Evolutionary conservation across 345 rosid genomes (phyloP), one percentile per base, ranked within the genome.

Genomic region (Geranium brycei): DNA sequence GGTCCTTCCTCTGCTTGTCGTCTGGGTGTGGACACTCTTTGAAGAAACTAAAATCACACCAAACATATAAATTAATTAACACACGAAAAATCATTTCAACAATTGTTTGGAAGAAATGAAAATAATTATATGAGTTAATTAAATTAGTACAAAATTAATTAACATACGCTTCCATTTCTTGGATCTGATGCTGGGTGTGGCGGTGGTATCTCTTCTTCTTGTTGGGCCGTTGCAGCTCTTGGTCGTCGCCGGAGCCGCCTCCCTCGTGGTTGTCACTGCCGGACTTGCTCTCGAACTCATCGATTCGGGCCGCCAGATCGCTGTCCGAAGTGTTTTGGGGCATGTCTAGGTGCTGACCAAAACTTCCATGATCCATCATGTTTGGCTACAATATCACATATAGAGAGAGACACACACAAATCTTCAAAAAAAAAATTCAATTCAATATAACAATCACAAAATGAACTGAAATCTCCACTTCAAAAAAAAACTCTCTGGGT

Each of bases 21-120:
- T 93, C 97, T 15, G 99, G 99, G 70, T 93, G 99, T 4, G 97
- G 99, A 71, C 99, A 93, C 73, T 90, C 96, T 66, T 88, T 93
- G 83, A 93, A 93, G 80, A 93, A 81, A 15, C 85, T 81, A 59
- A 35, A 51, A 30, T 15, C 15, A 47, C 8, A 17, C 18, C 6
- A 7, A 7, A 19, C 1, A 23, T 23, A 23, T 23, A 1, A n/a
- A n/a, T n/a, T n/a, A n/a, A n/a, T n/a, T n/a, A n/a, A n/a, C n/a
- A n/a, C n/a, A n/a, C n/a, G n/a, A n/a, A n/a, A n/a, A n/a, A 23
- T 23, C 28, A 23, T 23, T 23, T 23, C 28, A 23, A 23, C 28
- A 23, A 23, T 23, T 23, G 1, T 23, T 23, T 23, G 28, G 53
- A 47, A 47, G 41, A 47, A 47, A 47, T 47, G 12, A 47, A 47